Conservation (phyloP, 306 rosid species). For the Cucurbita moschata region DNA sequence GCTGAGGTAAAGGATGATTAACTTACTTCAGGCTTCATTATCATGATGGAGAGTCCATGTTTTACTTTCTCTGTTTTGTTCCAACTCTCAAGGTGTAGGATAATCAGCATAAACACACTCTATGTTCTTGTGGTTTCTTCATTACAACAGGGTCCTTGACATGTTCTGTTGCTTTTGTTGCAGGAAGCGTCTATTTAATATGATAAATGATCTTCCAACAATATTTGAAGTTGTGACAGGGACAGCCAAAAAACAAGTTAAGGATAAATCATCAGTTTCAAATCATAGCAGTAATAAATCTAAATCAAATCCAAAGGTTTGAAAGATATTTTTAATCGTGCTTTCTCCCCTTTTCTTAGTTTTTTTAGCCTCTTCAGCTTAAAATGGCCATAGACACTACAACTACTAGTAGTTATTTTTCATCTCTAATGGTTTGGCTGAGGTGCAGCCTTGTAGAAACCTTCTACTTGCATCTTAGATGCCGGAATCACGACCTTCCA, state of each 20-base stretch:
- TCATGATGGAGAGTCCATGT: neutral
- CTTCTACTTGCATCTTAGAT: too few relatives aligned
- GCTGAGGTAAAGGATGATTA: neutral
- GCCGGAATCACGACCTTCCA: too few relatives aligned
- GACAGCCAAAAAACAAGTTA: slow-evolving; percentile 49
- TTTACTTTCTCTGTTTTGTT: neutral
- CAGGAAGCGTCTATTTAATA: slow-evolving; percentile 66
- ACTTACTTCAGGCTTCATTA: neutral
- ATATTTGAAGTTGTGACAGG: slow-evolving; percentile 67
- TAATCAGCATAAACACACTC: too few relatives aligned
- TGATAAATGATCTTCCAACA: slow-evolving; percentile 85
- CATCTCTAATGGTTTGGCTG: slow-evolving; percentile 1
- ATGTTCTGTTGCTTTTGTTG: slow-evolving; percentile 9
- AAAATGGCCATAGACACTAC: neutral
- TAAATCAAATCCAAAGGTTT: slow-evolving; percentile 54
- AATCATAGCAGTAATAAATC: slow-evolving; percentile 59
- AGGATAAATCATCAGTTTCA: slow-evolving; percentile 58
- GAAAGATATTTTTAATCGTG: neutral
- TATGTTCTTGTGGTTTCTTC: slow-evolving; percentile 1
- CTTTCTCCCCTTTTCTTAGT: neutral
- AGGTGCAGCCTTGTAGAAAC: neutral
- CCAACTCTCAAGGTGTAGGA: neutral
- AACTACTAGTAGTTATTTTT: neutral
- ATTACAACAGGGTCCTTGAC: neutral
- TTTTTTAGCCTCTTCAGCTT: neutral